Conservation (phyloP, 2,329 filamentous ascomycete species). For the Fusarium azukiicola region DNA sequence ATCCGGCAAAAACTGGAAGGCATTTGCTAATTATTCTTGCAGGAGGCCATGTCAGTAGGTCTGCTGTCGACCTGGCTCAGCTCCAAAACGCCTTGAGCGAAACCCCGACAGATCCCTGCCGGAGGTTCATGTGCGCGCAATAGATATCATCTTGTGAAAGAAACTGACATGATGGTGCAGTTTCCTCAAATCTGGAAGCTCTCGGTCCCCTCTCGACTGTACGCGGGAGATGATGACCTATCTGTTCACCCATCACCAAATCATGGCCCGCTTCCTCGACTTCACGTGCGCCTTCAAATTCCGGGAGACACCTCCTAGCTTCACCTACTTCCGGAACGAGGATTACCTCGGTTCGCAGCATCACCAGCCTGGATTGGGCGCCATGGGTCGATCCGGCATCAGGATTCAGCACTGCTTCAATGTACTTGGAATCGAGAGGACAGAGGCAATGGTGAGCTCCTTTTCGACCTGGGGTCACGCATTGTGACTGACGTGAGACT, state of each 20-base stretch:
- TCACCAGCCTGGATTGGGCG: background rate
- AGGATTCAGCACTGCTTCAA: conserved; percentile 33
- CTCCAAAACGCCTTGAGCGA: background rate
- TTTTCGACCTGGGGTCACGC: accelerated
- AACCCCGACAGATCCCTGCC: conserved; percentile 14
- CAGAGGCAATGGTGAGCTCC: conserved; percentile 10
- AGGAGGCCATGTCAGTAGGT: background rate
- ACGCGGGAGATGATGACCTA: conserved; percentile 19
- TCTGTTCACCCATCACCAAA: conserved; percentile 25
- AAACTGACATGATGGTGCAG: background rate
- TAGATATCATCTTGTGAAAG: background rate
- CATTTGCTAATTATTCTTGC: background rate
- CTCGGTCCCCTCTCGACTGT: conserved; percentile 15
- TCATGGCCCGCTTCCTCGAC: conserved; percentile 31
- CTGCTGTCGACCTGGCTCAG: background rate
- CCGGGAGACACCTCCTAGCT: conserved; percentile 20
- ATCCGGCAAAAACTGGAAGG: background rate
- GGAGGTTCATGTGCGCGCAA: conserved; percentile 25
- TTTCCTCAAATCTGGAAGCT: conserved; percentile 14
- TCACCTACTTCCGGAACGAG: conserved; percentile 26
- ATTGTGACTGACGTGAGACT: background rate
- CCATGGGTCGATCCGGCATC: conserved; percentile 20
- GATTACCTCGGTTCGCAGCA: background rate
- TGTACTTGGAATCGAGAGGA: conserved; percentile 24
- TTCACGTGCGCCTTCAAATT: conserved; percentile 21